Percentiles rank a stretch among this genome's conserved stretches.
phyloP scores from a whole-genome alignment of 2,329 filamentous ascomycete species.

The Graphiopsis chlorocephala region DNA sequence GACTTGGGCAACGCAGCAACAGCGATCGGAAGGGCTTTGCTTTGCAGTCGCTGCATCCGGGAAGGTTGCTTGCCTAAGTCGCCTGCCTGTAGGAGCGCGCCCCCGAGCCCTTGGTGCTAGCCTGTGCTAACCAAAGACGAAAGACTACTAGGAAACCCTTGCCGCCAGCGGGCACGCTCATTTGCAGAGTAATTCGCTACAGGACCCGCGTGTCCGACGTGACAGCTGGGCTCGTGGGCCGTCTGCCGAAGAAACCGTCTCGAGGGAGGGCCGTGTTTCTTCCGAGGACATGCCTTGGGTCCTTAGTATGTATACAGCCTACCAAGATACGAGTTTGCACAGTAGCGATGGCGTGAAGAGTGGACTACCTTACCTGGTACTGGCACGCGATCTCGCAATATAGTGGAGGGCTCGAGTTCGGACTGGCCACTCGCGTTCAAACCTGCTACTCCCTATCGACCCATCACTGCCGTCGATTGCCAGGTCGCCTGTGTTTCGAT shows the following conservation, averaged over 20 bases:
- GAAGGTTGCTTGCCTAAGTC: background rate
- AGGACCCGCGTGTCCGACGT: background rate
- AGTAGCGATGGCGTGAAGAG: background rate
- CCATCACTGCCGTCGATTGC: background rate
- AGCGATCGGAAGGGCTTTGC: background rate
- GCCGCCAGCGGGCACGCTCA: background rate
- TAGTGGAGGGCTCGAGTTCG: background rate
- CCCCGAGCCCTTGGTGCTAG: background rate
- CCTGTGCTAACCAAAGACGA: background rate
- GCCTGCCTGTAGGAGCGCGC: background rate
- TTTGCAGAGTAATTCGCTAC: background rate
- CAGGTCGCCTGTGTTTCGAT: background rate
- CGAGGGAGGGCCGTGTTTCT: conserved; percentile 6
- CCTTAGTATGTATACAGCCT: background rate
- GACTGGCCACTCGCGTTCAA: background rate
- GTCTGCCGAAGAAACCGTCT: background rate
- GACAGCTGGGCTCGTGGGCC: background rate
- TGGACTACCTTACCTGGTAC: background rate
- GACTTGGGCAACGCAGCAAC: too few species aligned
- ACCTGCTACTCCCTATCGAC: background rate
- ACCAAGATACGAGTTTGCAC: background rate
- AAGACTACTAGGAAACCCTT: background rate
- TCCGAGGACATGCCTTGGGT: background rate
- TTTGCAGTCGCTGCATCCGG: background rate
- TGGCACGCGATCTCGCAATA: background rate